These are phyloP conservation scores for Mrakia gelida DNA, from an alignment of 768 basidiomycete genomes.

Conservation along the genomic window DNA sequence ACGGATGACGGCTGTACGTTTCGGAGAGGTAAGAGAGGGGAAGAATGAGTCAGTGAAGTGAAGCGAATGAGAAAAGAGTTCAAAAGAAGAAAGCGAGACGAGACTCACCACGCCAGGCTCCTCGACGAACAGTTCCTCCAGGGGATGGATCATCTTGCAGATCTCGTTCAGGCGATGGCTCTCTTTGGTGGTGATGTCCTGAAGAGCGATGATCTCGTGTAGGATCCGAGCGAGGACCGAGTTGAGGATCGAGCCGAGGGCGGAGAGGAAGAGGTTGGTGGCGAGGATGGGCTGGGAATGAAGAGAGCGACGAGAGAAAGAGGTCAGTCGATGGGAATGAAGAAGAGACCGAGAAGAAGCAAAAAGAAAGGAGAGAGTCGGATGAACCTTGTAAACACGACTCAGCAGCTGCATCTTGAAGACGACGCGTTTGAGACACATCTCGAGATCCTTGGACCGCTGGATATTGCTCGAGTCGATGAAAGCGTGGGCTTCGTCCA, in stretches of 20 bases:
- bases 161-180: slow-evolving; percentile 78
- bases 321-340: slow-evolving; percentile 6
- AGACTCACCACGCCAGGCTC: slow-evolving; percentile 56
- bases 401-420: slow-evolving; percentile 61
- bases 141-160: slow-evolving; percentile 67
- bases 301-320: background rate
- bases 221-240: slow-evolving; percentile 63
- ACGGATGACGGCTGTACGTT: slow-evolving; percentile 64
- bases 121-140: slow-evolving; percentile 76
- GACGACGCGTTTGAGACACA: slow-evolving; percentile 58
- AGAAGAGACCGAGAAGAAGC: background rate
- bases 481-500: slow-evolving; percentile 62
- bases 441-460: slow-evolving; percentile 67
- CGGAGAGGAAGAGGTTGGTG: slow-evolving; percentile 65
- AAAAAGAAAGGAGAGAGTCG: too few relatives aligned
- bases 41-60: background rate
- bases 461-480: slow-evolving; percentile 57
- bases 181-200: slow-evolving; percentile 83
- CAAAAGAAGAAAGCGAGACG: background rate
- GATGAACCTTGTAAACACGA: slow-evolving; percentile 66
- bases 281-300: slow-evolving; percentile 58
- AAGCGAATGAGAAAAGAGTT: background rate
- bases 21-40: background rate
- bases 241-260: slow-evolving; percentile 67
- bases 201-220: slow-evolving; percentile 65